Conservation (phyloP, 1,139 yeast species). For the Yamadazyma pseudoaaseri region DNA sequence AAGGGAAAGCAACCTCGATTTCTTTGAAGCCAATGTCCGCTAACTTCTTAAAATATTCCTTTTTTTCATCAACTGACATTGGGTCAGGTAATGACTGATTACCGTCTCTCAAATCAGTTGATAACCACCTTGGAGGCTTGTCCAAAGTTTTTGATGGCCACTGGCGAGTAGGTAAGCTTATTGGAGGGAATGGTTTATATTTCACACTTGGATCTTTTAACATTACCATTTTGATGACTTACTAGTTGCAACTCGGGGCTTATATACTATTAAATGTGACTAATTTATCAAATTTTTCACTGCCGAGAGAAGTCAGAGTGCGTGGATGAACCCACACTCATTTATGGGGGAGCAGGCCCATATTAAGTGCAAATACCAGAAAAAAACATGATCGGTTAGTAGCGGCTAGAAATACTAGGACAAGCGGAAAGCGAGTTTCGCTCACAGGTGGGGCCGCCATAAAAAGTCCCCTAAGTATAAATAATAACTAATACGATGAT, state of each 20-base stretch:
- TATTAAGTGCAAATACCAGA: background rate
- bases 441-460: too few species aligned
- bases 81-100: conserved; percentile 52
- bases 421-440: background rate
- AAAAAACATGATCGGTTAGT: background rate
- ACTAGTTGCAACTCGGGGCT: too few species aligned
- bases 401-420: background rate
- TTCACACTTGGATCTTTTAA: conserved; percentile 42
- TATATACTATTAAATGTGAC: conserved; percentile 1
- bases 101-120: conserved; percentile 51
- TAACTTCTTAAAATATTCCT: conserved; percentile 44
- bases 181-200: conserved; percentile 37
- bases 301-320: background rate
- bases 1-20: conserved; percentile 49
- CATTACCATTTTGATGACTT: conserved; percentile 26
- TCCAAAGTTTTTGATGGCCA: conserved; percentile 43
- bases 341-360: too few species aligned
- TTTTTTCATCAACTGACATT: conserved; percentile 46
- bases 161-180: conserved; percentile 37
- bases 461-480: too few species aligned
- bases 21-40: conserved; percentile 48
- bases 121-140: conserved; percentile 49
- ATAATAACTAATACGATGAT: too few species aligned
- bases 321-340: background rate
- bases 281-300: conserved; percentile 1